Evolutionary conservation across 1,139 yeast genomes (phyloP).

Genomic region (Saccharomycopsis crataegensis): DNA sequence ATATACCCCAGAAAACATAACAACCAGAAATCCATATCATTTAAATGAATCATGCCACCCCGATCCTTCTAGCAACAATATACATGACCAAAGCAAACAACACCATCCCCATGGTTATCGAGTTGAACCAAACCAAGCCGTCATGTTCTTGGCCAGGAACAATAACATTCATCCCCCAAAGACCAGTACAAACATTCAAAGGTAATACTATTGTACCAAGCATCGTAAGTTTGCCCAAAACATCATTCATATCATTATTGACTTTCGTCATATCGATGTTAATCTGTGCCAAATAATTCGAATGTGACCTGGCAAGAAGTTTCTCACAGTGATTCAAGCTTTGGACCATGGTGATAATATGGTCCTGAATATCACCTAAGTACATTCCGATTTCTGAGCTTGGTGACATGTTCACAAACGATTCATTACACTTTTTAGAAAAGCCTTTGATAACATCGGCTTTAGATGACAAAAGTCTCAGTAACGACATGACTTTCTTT

Average conservation of each 20-base stretch:
- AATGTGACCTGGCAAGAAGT: conserved; percentile 84
- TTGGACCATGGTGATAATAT: conserved; percentile 94
- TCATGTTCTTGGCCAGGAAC: conserved; percentile 87
- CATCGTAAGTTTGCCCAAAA: conserved; percentile 84
- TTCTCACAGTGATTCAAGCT: conserved; percentile 91
- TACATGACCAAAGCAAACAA: conserved; percentile 37
- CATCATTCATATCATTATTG: conserved; percentile 93
- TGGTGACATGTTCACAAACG: conserved; percentile 4
- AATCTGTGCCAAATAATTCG: conserved; percentile 91
- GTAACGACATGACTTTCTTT: conserved; percentile 84
- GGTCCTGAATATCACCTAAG: conserved; percentile 90
- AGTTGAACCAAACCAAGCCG: conserved; percentile 75
- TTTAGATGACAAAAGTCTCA: conserved; percentile 78
- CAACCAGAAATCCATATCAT: background rate
- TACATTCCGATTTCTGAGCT: conserved; percentile 81
- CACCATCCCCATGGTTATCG: conserved; percentile 37
- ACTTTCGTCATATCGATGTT: conserved; percentile 96
- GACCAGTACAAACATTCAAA: conserved; percentile 87
- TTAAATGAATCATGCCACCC: conserved; percentile 6
- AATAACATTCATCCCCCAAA: conserved; percentile 97
- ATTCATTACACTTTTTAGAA: conserved; percentile 65
- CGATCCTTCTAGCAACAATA: conserved; percentile 31
- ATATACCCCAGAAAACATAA: background rate
- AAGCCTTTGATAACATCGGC: conserved; percentile 96
- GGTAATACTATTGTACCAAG: conserved; percentile 94